Percentiles rank a stretch among this genome's conserved stretches.
Conservation (phyloP, 2,329 filamentous ascomycete species). For the Phaeosphaeria sp. region DNA sequence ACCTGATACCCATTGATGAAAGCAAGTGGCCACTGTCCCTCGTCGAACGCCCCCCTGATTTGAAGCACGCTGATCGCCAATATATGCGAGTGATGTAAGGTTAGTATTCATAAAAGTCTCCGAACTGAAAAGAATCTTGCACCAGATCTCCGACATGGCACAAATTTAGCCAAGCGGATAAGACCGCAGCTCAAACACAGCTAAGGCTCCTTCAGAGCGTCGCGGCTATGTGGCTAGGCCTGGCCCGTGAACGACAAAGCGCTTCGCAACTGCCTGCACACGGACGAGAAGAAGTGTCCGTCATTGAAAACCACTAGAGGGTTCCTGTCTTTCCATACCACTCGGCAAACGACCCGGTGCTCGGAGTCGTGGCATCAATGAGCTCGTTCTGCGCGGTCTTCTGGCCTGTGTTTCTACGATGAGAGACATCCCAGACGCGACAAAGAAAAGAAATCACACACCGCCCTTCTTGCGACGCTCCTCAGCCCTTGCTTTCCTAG, state of each 20-base stretch:
- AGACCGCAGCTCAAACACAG: not conserved
- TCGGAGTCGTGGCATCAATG: slow-evolving; percentile 23
- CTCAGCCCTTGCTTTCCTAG: slow-evolving; percentile 81
- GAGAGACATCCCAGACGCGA: slow-evolving; percentile 32
- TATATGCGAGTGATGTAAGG: not conserved
- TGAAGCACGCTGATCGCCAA: not conserved
- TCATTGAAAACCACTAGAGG: slow-evolving; percentile 3
- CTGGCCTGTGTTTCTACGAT: slow-evolving; percentile 32
- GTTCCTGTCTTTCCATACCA: slow-evolving; percentile 35
- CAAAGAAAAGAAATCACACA: slow-evolving; percentile 37
- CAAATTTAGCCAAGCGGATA: not conserved
- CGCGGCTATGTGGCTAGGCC: not conserved
- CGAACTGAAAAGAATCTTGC: not conserved
- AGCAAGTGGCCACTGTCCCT: not conserved
- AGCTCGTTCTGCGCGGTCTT: slow-evolving; percentile 23
- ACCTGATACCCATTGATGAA: not conserved
- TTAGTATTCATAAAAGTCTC: not conserved
- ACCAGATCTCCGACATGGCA: not conserved
- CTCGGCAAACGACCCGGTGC: slow-evolving; percentile 32
- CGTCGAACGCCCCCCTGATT: not conserved
- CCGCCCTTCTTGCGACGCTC: slow-evolving; percentile 65
- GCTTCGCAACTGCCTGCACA: not conserved
- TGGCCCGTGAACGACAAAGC: not conserved
- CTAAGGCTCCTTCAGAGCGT: not conserved
- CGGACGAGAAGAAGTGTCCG: not conserved